Evolutionary conservation across 2,329 filamentous ascomycete genomes (phyloP).

Genomic region (Colletotrichum sp.): DNA sequence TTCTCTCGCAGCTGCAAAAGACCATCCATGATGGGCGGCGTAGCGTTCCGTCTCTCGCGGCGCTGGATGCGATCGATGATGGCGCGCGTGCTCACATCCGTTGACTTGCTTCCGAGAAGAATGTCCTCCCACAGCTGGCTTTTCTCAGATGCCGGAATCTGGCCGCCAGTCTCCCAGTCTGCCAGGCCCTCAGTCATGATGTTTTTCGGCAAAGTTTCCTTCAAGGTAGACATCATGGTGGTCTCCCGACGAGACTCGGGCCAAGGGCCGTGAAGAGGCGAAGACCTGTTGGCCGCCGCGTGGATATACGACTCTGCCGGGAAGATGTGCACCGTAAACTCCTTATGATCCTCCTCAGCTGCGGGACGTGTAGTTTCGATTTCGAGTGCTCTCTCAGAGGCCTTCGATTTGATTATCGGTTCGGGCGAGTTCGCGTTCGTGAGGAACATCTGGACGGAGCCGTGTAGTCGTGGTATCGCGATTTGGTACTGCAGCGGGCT

Average conservation of each 20-base stretch:
- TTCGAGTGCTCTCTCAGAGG: neutral
- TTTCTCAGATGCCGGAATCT: slow-evolving; percentile 23
- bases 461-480: slow-evolving; percentile 28
- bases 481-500: slow-evolving; percentile 56
- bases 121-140: slow-evolving; percentile 27
- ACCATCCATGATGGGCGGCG: slow-evolving; percentile 15
- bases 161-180: slow-evolving; percentile 45
- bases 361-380: neutral
- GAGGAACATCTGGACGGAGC: slow-evolving; percentile 34
- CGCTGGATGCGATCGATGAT: slow-evolving; percentile 1
- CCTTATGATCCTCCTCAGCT: slow-evolving; percentile 27
- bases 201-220: slow-evolving; percentile 41
- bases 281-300: slow-evolving; percentile 35
- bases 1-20: slow-evolving; percentile 12
- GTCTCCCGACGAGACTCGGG: slow-evolving; percentile 33
- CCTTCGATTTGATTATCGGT: neutral
- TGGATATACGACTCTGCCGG: slow-evolving; percentile 45
- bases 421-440: slow-evolving; percentile 24
- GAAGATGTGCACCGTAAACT: slow-evolving; percentile 49
- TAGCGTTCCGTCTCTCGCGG: neutral
- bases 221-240: slow-evolving; percentile 40
- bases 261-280: slow-evolving; percentile 47
- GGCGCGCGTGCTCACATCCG: slow-evolving; percentile 9
- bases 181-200: slow-evolving; percentile 43
- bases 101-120: slow-evolving; percentile 16